These are phyloP conservation scores for Talaromyces wortmannii DNA, from an alignment of 495 filamentous ascomycete genomes.

Conservation along the genomic window DNA sequence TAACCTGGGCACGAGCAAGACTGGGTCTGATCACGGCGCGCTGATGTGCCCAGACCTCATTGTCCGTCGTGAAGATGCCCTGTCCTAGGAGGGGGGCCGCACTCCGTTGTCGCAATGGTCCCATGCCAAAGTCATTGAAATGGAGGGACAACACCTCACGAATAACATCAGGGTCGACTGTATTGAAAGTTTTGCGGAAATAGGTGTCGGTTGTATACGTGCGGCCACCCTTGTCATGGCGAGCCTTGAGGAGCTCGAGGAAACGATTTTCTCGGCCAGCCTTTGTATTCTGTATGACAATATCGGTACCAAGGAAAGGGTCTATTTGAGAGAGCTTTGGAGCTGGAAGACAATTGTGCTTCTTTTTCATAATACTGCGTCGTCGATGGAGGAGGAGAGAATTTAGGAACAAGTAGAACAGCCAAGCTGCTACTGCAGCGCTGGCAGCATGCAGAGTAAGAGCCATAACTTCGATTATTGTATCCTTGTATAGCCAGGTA, in stretches of 20 bases:
- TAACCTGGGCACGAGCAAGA: constrained; percentile 5
- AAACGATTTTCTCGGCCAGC: constrained; percentile 4
- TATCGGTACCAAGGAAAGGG: neutral
- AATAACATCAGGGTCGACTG: constrained; percentile 70
- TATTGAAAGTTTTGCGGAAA: constrained; percentile 6
- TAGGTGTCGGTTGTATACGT: neutral
- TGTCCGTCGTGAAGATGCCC: constrained; percentile 34
- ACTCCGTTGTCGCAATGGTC: constrained; percentile 26
- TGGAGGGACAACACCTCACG: constrained; percentile 77
- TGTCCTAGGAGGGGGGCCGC: constrained; percentile 31
- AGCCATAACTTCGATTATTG: neutral
- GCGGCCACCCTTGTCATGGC: neutral
- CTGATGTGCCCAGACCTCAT: constrained; percentile 29
- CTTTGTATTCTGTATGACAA: neutral
- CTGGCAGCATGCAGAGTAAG: neutral
- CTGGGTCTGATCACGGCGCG: constrained; percentile 31
- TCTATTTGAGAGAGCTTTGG: neutral
- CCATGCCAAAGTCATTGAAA: constrained; percentile 61
- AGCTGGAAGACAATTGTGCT: neutral
- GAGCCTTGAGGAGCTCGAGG: neutral
- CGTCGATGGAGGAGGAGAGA: neutral
- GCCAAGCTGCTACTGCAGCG: neutral
- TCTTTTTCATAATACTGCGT: neutral
- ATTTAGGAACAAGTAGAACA: neutral
- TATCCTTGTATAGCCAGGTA: too few relatives aligned